A percentile compares a stretch with the other conserved stretches of the same genome.
Conservation (phyloP, 768 basidiomycete genomes). For the Kwoniella shandongensis region DNA sequence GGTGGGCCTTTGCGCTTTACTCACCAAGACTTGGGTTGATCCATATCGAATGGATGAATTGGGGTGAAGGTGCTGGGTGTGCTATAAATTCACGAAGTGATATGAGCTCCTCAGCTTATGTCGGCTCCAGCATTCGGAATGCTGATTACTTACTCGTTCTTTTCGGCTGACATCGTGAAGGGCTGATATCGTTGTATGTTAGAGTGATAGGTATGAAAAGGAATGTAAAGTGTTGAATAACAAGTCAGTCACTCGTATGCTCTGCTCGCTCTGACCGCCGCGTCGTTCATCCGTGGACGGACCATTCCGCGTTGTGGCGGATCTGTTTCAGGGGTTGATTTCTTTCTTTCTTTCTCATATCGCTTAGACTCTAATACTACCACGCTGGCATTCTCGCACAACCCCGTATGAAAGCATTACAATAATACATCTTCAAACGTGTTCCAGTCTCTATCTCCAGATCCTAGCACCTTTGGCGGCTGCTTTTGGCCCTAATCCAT, state of each 20-base stretch:
- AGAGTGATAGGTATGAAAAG: not conserved
- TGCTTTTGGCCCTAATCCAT: conserved; percentile 27
- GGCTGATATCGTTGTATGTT: not conserved
- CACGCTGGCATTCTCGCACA: no score
- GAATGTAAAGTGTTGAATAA: no score
- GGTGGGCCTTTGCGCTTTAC: no score
- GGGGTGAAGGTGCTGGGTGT: conserved; percentile 48
- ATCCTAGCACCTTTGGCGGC: conserved; percentile 5
- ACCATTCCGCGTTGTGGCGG: no score
- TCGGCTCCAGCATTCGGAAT: not conserved
- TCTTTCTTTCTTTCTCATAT: no score
- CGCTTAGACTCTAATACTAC: no score
- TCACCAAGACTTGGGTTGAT: conserved; percentile 48
- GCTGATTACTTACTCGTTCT: not conserved
- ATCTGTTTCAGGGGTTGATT: no score
- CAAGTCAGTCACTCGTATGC: no score
- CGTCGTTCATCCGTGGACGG: no score
- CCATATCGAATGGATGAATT: conserved; percentile 52
- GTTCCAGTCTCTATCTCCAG: conserved; percentile 6
- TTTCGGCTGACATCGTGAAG: conserved; percentile 5
- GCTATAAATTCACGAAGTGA: conserved; percentile 10
- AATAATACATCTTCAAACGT: no score
- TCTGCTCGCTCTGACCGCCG: no score
- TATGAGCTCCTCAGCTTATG: not conserved
- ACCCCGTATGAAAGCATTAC: no score